phyloP scores from a whole-genome alignment of 371 early-diverging fungal species.

The Synchytrium microbalum region DNA sequence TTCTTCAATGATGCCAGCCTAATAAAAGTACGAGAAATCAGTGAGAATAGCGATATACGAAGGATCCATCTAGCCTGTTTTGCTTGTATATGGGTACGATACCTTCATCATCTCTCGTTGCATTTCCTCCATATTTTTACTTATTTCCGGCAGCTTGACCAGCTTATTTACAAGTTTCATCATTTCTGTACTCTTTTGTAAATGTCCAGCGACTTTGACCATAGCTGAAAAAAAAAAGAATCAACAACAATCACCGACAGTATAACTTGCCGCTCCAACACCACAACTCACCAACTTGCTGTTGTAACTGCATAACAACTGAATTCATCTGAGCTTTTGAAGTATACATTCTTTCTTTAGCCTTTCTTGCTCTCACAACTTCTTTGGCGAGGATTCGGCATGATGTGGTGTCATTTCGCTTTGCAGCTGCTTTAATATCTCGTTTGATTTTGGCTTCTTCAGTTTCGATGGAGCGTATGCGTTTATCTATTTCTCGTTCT shows the following conservation, averaged over 20 bases:
- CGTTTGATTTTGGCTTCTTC: slow-evolving; percentile 78
- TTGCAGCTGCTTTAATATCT: slow-evolving; percentile 77
- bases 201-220: slow-evolving; percentile 76
- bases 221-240: slow-evolving; percentile 36
- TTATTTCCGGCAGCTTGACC: slow-evolving; percentile 76
- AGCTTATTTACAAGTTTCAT: slow-evolving; percentile 85
- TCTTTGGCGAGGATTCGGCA: slow-evolving; percentile 81
- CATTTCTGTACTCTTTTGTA: slow-evolving; percentile 81
- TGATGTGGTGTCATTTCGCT: slow-evolving; percentile 66
- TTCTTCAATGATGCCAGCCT: slow-evolving; percentile 92
- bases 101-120: slow-evolving; percentile 92
- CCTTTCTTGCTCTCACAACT: slow-evolving; percentile 68
- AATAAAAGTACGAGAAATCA: not conserved
- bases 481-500: slow-evolving; percentile 82
- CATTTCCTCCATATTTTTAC: slow-evolving; percentile 78
- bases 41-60: not conserved
- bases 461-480: slow-evolving; percentile 64
- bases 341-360: slow-evolving; percentile 72
- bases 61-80: not conserved
- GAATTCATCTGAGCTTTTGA: slow-evolving; percentile 91
- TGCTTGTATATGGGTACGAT: slow-evolving; percentile 7
- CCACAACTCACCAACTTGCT: slow-evolving; percentile 61
- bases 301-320: slow-evolving; percentile 81
- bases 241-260: not conserved
- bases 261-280: not conserved